Evolutionary conservation across 192 early-diverging fungal species (phyloP).

Genomic region (Backusella macrospora): DNA sequence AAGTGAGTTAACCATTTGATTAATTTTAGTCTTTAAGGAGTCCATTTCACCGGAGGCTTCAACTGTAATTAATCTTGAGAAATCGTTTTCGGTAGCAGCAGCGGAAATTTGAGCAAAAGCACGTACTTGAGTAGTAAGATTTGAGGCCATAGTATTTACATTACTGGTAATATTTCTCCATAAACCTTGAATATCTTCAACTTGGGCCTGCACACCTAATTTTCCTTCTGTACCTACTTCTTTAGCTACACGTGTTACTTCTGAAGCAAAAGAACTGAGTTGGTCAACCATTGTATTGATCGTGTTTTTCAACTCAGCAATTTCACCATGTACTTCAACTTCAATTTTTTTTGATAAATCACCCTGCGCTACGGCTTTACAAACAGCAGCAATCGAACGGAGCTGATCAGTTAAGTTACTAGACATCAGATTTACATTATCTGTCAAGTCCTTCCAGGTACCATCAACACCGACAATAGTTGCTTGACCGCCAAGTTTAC

Average conservation of each 20-base stretch:
- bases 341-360: slow-evolving; percentile 68
- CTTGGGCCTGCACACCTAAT: slow-evolving; percentile 54
- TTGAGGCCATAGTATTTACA: slow-evolving; percentile 74
- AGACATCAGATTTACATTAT: slow-evolving; percentile 73
- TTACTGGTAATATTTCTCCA: slow-evolving; percentile 70
- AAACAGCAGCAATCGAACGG: slow-evolving; percentile 68
- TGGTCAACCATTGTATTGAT: slow-evolving; percentile 78
- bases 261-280: slow-evolving; percentile 59
- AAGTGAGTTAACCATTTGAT: slow-evolving; percentile 82
- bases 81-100: slow-evolving; percentile 73
- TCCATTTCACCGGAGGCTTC: slow-evolving; percentile 87
- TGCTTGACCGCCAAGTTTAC: slow-evolving; percentile 59
- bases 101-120: slow-evolving; percentile 80
- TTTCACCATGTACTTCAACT: slow-evolving; percentile 69
- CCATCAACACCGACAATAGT: slow-evolving; percentile 62
- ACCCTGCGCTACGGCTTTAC: slow-evolving; percentile 63
- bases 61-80: slow-evolving; percentile 75
- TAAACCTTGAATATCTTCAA: slow-evolving; percentile 58
- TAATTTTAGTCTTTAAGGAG: slow-evolving; percentile 79
- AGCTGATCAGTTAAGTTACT: slow-evolving; percentile 68
- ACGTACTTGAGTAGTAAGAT: slow-evolving; percentile 80
- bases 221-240: slow-evolving; percentile 63
- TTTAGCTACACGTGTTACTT: slow-evolving; percentile 55
- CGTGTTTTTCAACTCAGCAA: slow-evolving; percentile 67
- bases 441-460: slow-evolving; percentile 69